These are phyloP conservation scores for Debaryomycetaceae sp. DNA, from an alignment of 1,139 yeast genomes.

Conservation along the genomic window DNA sequence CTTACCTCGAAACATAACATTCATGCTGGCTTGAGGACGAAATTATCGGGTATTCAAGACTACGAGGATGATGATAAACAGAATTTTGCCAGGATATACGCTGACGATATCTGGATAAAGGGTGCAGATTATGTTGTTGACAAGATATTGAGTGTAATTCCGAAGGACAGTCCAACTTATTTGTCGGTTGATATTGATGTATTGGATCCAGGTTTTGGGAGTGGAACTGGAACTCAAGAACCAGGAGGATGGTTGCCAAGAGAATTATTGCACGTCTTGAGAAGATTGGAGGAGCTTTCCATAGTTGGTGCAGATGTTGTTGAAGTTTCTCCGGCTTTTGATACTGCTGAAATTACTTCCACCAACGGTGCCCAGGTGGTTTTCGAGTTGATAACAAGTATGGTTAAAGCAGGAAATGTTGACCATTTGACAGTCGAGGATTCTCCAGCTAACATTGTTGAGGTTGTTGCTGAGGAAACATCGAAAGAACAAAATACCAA, in stretches of 20 bases:
- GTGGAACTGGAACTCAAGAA: slow-evolving; percentile 84
- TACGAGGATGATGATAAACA: slow-evolving; percentile 61
- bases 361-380: slow-evolving; percentile 77
- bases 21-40: slow-evolving; percentile 72
- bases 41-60: slow-evolving; percentile 61
- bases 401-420: slow-evolving; percentile 59
- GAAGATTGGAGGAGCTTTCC: slow-evolving; percentile 55
- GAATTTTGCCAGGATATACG: slow-evolving; percentile 59
- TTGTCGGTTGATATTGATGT: slow-evolving; percentile 76
- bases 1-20: slow-evolving; percentile 54
- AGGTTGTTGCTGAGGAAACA: neutral
- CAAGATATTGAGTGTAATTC: slow-evolving; percentile 45
- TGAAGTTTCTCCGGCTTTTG: slow-evolving; percentile 74
- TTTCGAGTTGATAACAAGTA: slow-evolving; percentile 62
- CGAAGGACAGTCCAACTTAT: slow-evolving; percentile 57
- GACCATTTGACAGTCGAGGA: slow-evolving; percentile 6
- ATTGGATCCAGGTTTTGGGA: slow-evolving; percentile 76
- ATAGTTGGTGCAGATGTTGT: slow-evolving; percentile 78
- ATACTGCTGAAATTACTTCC: slow-evolving; percentile 68
- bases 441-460: slow-evolving; percentile 4
- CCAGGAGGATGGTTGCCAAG: slow-evolving; percentile 82
- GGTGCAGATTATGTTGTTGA: slow-evolving; percentile 55
- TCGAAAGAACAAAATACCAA: slow-evolving; percentile 2
- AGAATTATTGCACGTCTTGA: slow-evolving; percentile 60
- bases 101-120: slow-evolving; percentile 66